A percentile compares a stretch with the other conserved stretches of the same genome.
phyloP scores from a whole-genome alignment of 148 eudicot species.

The Rhododendron williamsianum region DNA sequence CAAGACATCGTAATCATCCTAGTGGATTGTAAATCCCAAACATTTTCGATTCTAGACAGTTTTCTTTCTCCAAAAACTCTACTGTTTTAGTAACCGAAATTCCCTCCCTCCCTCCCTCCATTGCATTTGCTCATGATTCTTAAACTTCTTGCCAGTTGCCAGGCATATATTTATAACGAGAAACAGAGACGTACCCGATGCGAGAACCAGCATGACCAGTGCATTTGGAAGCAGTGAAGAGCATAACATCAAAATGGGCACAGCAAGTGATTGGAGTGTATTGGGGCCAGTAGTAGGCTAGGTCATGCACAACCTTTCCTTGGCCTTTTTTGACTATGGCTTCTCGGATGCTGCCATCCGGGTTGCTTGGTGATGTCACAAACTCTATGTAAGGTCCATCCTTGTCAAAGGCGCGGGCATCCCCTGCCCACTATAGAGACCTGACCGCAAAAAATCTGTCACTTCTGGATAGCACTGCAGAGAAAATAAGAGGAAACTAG shows the following conservation, averaged over 20 bases:
- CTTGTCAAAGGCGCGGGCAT: constrained; percentile 34
- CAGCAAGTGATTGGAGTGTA: constrained; percentile 66
- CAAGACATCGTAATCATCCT: background rate
- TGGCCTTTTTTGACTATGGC: constrained; percentile 35
- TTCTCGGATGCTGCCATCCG: constrained; percentile 46
- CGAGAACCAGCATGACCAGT: constrained; percentile 95
- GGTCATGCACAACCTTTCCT: constrained; percentile 60
- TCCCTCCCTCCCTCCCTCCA: background rate
- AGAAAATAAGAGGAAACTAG: background rate
- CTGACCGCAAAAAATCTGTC: constrained; percentile 36
- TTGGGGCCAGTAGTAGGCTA: constrained; percentile 94
- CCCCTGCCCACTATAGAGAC: constrained; percentile 56
- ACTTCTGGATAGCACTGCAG: constrained; percentile 54
- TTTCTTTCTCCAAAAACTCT: background rate
- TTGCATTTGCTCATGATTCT: background rate
- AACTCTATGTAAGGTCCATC: constrained; percentile 61
- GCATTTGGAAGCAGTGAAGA: constrained; percentile 75
- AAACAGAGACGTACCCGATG: constrained; percentile 45
- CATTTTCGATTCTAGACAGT: background rate
- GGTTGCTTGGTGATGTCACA: constrained; percentile 76
- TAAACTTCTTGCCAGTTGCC: background rate
- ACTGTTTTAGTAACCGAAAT: background rate
- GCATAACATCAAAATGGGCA: constrained; percentile 56
- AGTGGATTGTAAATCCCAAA: background rate
- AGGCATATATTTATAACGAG: background rate